Evolutionary conservation across 2,329 filamentous ascomycete genomes (phyloP).

Genomic region (Eutypella sp.): DNA sequence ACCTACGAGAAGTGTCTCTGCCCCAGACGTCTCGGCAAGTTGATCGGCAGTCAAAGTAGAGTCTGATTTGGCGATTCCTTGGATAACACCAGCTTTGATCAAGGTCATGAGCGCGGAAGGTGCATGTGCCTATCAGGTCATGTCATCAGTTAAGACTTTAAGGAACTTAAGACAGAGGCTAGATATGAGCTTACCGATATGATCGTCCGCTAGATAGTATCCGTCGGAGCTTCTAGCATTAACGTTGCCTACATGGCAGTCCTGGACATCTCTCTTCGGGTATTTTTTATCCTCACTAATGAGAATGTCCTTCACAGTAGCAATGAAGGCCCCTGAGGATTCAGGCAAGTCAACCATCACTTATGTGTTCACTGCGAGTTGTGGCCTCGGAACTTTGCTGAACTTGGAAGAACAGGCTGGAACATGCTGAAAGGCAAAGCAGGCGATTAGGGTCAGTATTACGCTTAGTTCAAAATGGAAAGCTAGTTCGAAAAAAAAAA

Average conservation of each 20-base stretch:
- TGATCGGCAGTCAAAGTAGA: slow-evolving; percentile 7
- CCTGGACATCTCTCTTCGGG: slow-evolving; percentile 7
- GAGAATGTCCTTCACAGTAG: slow-evolving; percentile 7
- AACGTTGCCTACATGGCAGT: slow-evolving; percentile 9
- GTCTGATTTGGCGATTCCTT: slow-evolving; percentile 11
- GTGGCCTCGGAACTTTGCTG: too few relatives aligned
- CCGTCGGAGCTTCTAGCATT: slow-evolving; percentile 10
- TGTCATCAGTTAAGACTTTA: not conserved
- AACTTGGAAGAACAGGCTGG: too few relatives aligned
- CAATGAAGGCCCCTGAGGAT: slow-evolving; percentile 27
- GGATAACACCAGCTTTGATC: slow-evolving; percentile 11
- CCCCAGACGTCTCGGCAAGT: slow-evolving; percentile 6
- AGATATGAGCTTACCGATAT: slow-evolving; percentile 8
- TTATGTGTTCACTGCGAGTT: too few relatives aligned
- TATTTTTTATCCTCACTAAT: slow-evolving; percentile 6
- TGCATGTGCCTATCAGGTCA: slow-evolving; percentile 9
- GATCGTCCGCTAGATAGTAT: slow-evolving; percentile 12
- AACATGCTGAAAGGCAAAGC: too few relatives aligned
- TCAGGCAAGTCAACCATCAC: slow-evolving; percentile 7
- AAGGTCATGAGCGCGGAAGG: slow-evolving; percentile 11
- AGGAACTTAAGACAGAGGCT: not conserved
- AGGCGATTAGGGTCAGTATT: too few relatives aligned
- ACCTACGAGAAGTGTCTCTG: slow-evolving; percentile 11
- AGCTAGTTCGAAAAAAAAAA: too few relatives aligned
- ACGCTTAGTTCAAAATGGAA: too few relatives aligned